Evolutionary conservation across 345 rosid species (phyloP), one percentile per base, ranked within the genome.

Genomic region (Geranium brycei): DNA sequence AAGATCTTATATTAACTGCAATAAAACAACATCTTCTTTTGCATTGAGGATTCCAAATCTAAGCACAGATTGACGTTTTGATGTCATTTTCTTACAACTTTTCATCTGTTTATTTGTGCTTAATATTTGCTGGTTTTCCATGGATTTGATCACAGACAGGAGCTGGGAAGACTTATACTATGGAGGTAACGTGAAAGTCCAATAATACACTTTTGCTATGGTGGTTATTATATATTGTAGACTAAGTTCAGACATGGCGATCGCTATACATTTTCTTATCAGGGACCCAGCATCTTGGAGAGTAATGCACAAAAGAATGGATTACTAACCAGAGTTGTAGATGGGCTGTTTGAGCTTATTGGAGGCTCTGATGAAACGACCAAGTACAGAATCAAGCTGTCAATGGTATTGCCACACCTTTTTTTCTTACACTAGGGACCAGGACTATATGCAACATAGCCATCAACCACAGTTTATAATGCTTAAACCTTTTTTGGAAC

Each of bases 151-250:
- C 64, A 67, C 91, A 85, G 98, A 91, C 98, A 16, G 96, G 96
- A 67, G 98, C 96, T 40, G 96, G 91, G 71, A 89, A 91, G 86
- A 91, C 96, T 7, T 87, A 80, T 62, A 79, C 84, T 78, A 89
- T 87, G 86, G 96, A 91, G 96, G 96, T 89, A 61, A 66, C 61
- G 17, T 41, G 13, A 60, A 62, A 47, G 47, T 31, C 35, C 14
- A 7, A 32, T 7, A 17, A 12, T 58, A 16, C 40, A 62, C 32
- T 66, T 57, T 55, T 32, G 57, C 31, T 51, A 30, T 62, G 55
- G 3, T 62, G 31, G 3, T 30, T 32, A 40, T 41, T 30, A 7
- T 53, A 0, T 51, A 47, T 19, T 15, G 16, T 19, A 13, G 19
- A 57, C 12, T 60, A 69, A 12, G 23, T 51, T 65, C 58, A 59